Base-by-base conservation (phyloP, 73 alveolate species). In the Paramecium biaurelia region DNA sequence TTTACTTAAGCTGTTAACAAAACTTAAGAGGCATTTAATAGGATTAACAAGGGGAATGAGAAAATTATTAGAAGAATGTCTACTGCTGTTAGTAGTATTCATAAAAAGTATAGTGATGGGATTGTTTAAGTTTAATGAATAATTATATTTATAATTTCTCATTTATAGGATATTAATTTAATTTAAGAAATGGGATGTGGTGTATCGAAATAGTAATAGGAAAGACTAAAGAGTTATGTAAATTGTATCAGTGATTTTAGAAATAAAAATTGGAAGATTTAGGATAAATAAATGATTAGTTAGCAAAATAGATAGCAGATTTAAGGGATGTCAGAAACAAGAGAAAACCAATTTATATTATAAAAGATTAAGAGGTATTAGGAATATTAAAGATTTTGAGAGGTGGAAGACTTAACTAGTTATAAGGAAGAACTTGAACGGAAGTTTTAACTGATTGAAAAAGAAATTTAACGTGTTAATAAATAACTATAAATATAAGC, bases 161-260 rank as follows among this genome's bases (percentile, higher is more conserved):
- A 53, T 53, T 18, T 53, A 53, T 53, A 53, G 20, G 68, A 53
- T 53, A 53, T 18, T 53, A 18, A 53, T 53, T 53, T 72, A 72
- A 32, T 28, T 37, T 35, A 72, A 72, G 32, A 12, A 34, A 72
- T 72, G 86, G 86, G 86, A 28, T 72, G 86, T 37, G 86, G 86
- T 0, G 45, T 28, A 5, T 72, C 86, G 0, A 72, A 18, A 72
- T 34, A 72, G n/a, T 37, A 72, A 37, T 4, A 72, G 21, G 38
- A 72, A 72, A 72, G 30, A 18, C 3, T 72, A 12, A 10, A 72
- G 63, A 30, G 32, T 37, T 72, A 72, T 38, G 86, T 72, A 34
- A 15, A 37, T 34, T 15, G 9, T 35, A 72, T 72, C 0, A 38
- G 57, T 18, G 34, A 34, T 10, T 18, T 37, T 34, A 70, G 86